Percentiles rank a stretch among this genome's conserved stretches.
Conservation (phyloP, 2,329 filamentous ascomycete genomes). For the Podosphaera aphanis region DNA sequence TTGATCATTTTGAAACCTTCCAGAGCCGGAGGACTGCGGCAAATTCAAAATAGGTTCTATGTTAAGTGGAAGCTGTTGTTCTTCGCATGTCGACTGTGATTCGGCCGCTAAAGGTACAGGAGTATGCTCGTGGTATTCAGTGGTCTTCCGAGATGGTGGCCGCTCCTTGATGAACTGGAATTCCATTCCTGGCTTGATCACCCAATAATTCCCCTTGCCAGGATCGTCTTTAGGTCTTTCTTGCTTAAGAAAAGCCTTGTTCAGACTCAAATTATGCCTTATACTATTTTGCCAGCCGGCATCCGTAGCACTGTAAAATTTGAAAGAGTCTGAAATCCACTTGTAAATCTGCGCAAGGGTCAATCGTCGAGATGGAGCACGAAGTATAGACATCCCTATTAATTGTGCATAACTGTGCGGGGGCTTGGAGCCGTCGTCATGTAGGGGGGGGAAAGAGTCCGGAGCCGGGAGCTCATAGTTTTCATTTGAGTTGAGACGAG, state of each 20-base stretch:
- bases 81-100: neutral
- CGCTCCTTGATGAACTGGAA: slow-evolving; percentile 77
- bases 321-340: slow-evolving; percentile 92
- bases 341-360: slow-evolving; percentile 95
- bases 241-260: slow-evolving; percentile 91
- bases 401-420: slow-evolving; percentile 81
- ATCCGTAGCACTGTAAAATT: slow-evolving; percentile 65
- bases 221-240: slow-evolving; percentile 92
- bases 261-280: slow-evolving; percentile 85
- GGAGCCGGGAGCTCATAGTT: slow-evolving; percentile 16
- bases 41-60: neutral
- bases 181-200: slow-evolving; percentile 75
- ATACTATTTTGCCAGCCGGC: slow-evolving; percentile 98
- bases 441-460: slow-evolving; percentile 50
- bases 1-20: neutral
- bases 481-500: slow-evolving; percentile 20
- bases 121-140: slow-evolving; percentile 29
- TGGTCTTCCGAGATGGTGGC: slow-evolving; percentile 31
- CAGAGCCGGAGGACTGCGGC: neutral
- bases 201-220: slow-evolving; percentile 95
- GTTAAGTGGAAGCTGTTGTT: neutral
- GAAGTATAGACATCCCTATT: slow-evolving; percentile 90
- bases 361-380: slow-evolving; percentile 58
- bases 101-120: slow-evolving; percentile 8
- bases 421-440: slow-evolving; percentile 76